Evolutionary conservation across 257 asterid genomes (phyloP).

Genomic region (Agastache rugosa): DNA sequence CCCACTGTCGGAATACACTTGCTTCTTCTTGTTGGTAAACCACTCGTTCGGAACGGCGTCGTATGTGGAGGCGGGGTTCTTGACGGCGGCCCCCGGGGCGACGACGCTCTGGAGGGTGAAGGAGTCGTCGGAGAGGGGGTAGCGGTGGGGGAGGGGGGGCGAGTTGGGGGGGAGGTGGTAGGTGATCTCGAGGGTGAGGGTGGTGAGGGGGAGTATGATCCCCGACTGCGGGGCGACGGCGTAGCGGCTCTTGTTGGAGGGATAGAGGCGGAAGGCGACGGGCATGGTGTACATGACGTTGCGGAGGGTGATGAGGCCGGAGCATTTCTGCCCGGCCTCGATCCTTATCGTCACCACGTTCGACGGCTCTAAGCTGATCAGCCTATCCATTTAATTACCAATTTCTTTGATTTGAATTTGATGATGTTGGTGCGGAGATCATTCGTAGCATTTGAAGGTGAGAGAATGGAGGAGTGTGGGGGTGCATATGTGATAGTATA

Average conservation of each 20-base stretch:
- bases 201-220: conserved; percentile 64
- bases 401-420: background rate
- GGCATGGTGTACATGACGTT: conserved; percentile 93
- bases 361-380: conserved; percentile 74
- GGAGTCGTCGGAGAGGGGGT: conserved; percentile 65
- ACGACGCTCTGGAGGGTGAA: conserved; percentile 75
- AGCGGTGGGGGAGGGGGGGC: conserved; percentile 46
- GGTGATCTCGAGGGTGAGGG: conserved; percentile 60
- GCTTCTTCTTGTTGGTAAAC: conserved; percentile 83
- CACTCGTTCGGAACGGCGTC: conserved; percentile 70
- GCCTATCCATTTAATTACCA: conserved; percentile 59
- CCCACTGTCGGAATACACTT: conserved; percentile 81
- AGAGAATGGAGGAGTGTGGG: background rate
- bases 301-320: conserved; percentile 57
- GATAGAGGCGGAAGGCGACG: conserved; percentile 74
- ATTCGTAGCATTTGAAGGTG: background rate
- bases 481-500: no score
- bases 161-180: conserved; percentile 50
- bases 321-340: conserved; percentile 62
- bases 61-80: conserved; percentile 46
- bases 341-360: conserved; percentile 60
- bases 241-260: conserved; percentile 58
- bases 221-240: conserved; percentile 65
- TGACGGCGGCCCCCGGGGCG: conserved; percentile 66
- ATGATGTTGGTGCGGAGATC: background rate